Evolutionary conservation across 2,329 filamentous ascomycete species (phyloP).

Genomic region (Penicillium italicum): DNA sequence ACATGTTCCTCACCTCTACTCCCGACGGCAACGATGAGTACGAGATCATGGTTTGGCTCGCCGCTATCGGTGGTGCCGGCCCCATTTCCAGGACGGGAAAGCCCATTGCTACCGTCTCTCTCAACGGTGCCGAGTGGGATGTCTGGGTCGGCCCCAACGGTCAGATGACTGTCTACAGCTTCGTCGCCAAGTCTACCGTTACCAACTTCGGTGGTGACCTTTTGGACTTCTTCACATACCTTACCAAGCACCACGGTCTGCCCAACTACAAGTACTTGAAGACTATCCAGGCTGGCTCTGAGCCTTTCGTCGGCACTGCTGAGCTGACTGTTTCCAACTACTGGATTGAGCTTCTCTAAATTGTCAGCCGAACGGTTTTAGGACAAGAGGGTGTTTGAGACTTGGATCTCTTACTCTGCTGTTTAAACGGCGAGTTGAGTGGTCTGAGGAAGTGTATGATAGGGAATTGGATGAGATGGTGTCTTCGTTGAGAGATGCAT

Average conservation of each 20-base stretch:
- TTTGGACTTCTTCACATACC: conserved; percentile 56
- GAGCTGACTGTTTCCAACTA: conserved; percentile 20
- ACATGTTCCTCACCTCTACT: conserved; percentile 55
- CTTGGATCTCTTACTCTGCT: not conserved
- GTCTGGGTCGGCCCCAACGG: conserved; percentile 61
- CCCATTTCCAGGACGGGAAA: conserved; percentile 52
- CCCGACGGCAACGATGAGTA: conserved; percentile 50
- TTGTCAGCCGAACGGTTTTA: not conserved
- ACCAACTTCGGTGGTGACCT: conserved; percentile 57
- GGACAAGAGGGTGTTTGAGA: not conserved
- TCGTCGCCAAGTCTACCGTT: conserved; percentile 50
- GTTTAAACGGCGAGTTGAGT: not conserved
- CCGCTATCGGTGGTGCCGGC: conserved; percentile 54
- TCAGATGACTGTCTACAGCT: conserved; percentile 57
- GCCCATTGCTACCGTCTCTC: conserved; percentile 52
- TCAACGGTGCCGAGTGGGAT: conserved; percentile 55
- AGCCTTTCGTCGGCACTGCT: conserved; percentile 36
- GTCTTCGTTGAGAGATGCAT: not conserved
- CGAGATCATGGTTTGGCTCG: conserved; percentile 66
- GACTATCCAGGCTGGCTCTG: conserved; percentile 44
- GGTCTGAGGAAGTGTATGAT: not conserved
- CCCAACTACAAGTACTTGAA: conserved; percentile 51
- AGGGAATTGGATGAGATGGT: no score
- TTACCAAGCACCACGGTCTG: conserved; percentile 42
- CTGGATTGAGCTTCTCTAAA: not conserved